Evolutionary conservation across 306 rosid species (phyloP).

Genomic region (Trifolium subterraneum): DNA sequence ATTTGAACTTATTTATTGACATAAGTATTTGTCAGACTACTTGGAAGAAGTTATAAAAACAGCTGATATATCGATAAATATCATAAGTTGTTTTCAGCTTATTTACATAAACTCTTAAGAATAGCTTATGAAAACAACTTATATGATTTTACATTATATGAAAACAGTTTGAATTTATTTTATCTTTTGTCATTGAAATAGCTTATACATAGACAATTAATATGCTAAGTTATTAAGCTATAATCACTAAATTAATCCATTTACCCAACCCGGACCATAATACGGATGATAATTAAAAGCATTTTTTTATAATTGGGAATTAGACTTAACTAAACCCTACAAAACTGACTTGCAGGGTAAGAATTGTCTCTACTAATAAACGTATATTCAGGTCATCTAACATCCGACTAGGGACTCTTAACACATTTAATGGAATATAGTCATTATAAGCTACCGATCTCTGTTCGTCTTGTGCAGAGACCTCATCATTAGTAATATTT

Average conservation of each 20-base stretch:
- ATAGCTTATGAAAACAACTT: neutral
- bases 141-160: neutral
- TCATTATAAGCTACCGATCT: constrained; percentile 13
- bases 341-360: no score
- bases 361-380: no score
- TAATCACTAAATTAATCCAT: neutral
- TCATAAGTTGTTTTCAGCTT: neutral
- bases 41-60: neutral
- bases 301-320: neutral
- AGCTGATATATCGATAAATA: neutral
- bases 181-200: neutral
- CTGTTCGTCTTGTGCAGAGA: no score
- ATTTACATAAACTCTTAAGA: neutral
- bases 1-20: neutral
- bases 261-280: neutral
- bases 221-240: neutral
- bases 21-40: neutral
- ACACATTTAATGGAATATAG: neutral
- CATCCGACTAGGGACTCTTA: no score
- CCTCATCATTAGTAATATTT: no score
- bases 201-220: neutral
- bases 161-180: neutral
- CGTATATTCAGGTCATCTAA: no score
- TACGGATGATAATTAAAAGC: neutral
- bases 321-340: no score